A percentile compares a stretch with the other conserved stretches of the same genome.
These are phyloP conservation scores for Pestalotiopsis sp. DNA, from an alignment of 2,329 filamentous ascomycete genomes.

Conservation along the genomic window DNA sequence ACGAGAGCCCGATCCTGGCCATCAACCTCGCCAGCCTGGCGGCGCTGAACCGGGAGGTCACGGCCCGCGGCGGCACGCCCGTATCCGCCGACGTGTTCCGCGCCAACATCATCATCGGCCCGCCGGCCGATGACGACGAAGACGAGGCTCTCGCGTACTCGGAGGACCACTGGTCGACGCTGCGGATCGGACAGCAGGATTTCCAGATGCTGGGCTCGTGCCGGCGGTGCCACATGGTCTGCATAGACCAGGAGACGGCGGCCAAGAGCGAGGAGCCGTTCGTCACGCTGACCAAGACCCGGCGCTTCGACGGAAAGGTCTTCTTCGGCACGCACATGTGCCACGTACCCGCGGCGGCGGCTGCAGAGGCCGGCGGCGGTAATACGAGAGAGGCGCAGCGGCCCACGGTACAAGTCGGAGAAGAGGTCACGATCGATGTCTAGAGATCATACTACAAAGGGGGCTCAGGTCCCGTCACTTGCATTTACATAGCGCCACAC, in stretches of 20 bases:
- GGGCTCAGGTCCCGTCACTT: not conserved
- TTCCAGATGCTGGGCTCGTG: conserved; percentile 83
- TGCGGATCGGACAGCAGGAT: conserved; percentile 66
- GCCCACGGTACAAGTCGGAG: conserved; percentile 55
- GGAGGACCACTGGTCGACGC: conserved; percentile 76
- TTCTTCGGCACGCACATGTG: conserved; percentile 86
- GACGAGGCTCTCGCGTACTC: conserved; percentile 63
- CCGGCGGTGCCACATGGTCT: conserved; percentile 93
- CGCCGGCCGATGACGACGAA: conserved; percentile 38
- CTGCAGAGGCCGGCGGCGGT: not conserved
- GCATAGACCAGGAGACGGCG: conserved; percentile 83
- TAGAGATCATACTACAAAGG: not conserved
- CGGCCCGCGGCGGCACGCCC: conserved; percentile 59
- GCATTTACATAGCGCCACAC: not conserved
- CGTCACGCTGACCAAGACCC: conserved; percentile 83
- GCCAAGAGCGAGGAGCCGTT: conserved; percentile 83
- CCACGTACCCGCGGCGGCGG: conserved; percentile 37
- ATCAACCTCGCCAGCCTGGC: conserved; percentile 82
- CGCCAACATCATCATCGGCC: conserved; percentile 83
- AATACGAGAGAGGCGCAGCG: conserved; percentile 35
- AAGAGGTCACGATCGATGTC: conserved; percentile 34
- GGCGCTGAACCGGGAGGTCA: conserved; percentile 75
- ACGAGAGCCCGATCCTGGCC: conserved; percentile 90
- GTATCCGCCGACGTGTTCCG: conserved; percentile 79
- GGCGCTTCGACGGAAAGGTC: conserved; percentile 81